A percentile compares a stretch with the other conserved stretches of the same genome.
Conservation (phyloP, 768 basidiomycete genomes). For the Collybia sordida region DNA sequence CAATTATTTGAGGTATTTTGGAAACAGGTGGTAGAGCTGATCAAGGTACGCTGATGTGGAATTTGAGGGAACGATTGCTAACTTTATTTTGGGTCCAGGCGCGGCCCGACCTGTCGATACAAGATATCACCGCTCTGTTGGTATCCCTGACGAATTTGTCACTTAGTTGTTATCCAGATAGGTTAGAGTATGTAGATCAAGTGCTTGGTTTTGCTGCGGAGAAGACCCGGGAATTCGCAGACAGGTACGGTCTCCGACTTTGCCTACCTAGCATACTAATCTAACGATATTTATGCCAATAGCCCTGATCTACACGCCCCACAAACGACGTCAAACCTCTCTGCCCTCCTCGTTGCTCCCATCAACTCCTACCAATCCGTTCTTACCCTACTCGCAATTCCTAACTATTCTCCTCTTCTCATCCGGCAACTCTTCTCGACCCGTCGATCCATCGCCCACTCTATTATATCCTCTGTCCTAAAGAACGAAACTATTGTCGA, state of each 20-base stretch:
- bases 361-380: slow-evolving; percentile 97
- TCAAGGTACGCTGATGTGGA: slow-evolving; percentile 64
- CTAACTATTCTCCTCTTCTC: slow-evolving; percentile 83
- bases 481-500: slow-evolving; percentile 98
- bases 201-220: slow-evolving; percentile 85
- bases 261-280: neutral
- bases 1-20: slow-evolving; percentile 98
- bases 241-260: slow-evolving; percentile 53
- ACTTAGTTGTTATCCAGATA: slow-evolving; percentile 94
- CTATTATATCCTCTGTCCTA: slow-evolving; percentile 89
- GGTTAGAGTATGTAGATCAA: slow-evolving; percentile 96
- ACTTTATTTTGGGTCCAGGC: slow-evolving; percentile 50
- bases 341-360: slow-evolving; percentile 87
- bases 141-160: slow-evolving; percentile 96
- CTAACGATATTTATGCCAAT: slow-evolving; percentile 2
- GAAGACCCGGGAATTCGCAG: slow-evolving; percentile 81
- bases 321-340: slow-evolving; percentile 87
- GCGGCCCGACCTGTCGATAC: slow-evolving; percentile 94
- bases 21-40: slow-evolving; percentile 96
- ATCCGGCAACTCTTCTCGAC: slow-evolving; percentile 87
- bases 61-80: neutral
- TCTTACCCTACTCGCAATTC: slow-evolving; percentile 94
- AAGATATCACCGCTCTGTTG: slow-evolving; percentile 94
- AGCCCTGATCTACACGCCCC: slow-evolving; percentile 88
- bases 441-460: slow-evolving; percentile 89